Conservation (phyloP, 2,329 filamentous ascomycete genomes). For the Corinectria fuckeliana region DNA sequence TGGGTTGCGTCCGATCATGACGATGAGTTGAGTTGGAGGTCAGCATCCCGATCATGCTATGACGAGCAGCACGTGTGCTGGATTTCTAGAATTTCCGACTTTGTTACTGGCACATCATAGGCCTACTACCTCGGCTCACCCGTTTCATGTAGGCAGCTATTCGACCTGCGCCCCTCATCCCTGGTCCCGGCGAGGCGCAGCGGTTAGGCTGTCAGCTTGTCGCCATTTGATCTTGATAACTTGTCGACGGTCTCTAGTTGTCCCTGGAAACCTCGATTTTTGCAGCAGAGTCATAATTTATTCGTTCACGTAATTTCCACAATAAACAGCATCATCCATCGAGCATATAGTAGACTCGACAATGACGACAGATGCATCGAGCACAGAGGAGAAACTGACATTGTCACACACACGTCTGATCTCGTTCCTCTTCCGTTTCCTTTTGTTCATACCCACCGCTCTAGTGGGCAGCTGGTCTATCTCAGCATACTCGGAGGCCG, state of each 20-base stretch:
- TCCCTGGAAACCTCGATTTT: not conserved
- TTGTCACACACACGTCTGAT: no score
- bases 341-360: no score
- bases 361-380: not conserved
- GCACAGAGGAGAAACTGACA: not conserved
- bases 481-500: not conserved
- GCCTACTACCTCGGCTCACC: not conserved
- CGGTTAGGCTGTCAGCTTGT: not conserved
- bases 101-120: not conserved
- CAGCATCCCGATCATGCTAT: not conserved
- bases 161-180: not conserved
- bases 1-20: not conserved
- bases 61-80: no score
- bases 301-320: no score
- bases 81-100: not conserved
- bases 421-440: slow-evolving; percentile 4
- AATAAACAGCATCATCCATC: no score
- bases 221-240: not conserved
- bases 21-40: not conserved
- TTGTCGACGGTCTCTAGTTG: not conserved
- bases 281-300: not conserved
- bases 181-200: not conserved
- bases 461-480: slow-evolving; percentile 5
- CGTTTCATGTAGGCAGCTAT: not conserved
- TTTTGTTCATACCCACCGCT: slow-evolving; percentile 1